phyloP scores from a whole-genome alignment of 305 asterid species.

The Euphrasia arctica region DNA sequence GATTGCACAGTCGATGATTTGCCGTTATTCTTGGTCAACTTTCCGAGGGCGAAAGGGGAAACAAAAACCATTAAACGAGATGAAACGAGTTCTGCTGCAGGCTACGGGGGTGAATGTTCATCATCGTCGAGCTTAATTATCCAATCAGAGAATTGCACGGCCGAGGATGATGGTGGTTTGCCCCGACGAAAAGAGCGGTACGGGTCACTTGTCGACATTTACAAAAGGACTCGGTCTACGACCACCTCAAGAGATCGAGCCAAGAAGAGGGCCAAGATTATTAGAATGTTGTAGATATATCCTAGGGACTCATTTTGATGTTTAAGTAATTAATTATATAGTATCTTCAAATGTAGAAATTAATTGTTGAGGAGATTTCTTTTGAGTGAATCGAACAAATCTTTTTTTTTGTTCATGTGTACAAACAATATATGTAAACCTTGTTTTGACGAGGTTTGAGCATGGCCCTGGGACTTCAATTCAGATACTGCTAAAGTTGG shows the following conservation, averaged over 20 bases:
- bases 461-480: too few species aligned
- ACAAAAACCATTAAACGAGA: background rate
- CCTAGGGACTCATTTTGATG: too few species aligned
- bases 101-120: constrained; percentile 14
- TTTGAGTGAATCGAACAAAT: too few species aligned
- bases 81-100: constrained; percentile 30
- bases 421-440: too few species aligned
- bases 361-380: too few species aligned
- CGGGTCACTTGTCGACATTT: constrained; percentile 37
- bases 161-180: constrained; percentile 18
- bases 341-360: too few species aligned
- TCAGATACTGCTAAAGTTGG: too few species aligned
- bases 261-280: constrained; percentile 29
- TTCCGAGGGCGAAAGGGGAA: constrained; percentile 18
- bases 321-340: too few species aligned
- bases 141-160: constrained; percentile 24
- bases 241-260: constrained; percentile 3
- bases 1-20: constrained; percentile 13
- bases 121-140: constrained; percentile 24
- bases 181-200: constrained; percentile 23
- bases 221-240: constrained; percentile 30
- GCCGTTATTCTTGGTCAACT: constrained; percentile 27
- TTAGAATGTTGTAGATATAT: constrained; percentile 7
- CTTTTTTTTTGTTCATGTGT: too few species aligned
- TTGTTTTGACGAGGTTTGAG: too few species aligned